Evolutionary conservation across 2,329 filamentous ascomycete genomes (phyloP), one percentile per base, ranked within the genome.

Genomic region (Paecilomyces variotii): DNA sequence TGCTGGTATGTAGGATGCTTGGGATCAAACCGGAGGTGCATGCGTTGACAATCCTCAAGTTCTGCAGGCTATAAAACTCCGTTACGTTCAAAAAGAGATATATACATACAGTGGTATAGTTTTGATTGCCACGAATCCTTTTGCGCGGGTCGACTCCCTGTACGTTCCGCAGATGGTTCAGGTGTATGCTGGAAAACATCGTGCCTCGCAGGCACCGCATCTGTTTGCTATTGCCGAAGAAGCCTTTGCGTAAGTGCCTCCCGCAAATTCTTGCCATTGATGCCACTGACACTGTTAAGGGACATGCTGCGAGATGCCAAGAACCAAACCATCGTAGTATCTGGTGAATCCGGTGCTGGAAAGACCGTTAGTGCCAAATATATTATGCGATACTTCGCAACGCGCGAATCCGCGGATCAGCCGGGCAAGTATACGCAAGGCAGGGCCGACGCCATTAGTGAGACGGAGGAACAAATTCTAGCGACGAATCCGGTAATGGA

Each of bases 121-220:
- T 64, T 83, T 99, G 67, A 99, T 99, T 79, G 94, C 94, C 63
- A 96, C 94, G 63, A 99, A 99, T 78, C 94, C 94, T 25, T 99
- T 99, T 71, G 94, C 95, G 57, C 85, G 94, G 64, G 92, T 99
- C 65, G 94, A 99, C 75, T 99, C 94, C 50, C 86, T 99, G 70
- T 99, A 99, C 76, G 94, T 99, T 10, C 92, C 93, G 19, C 94
- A 94, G 65, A 99, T 99, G 93, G 92, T 99, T n/a, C 94, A 99
- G 76, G 91, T 97, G 45, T 99, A 99, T 78, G 92, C 94, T 58
- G 94, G 94, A 71, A 97, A 93, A 77, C 92, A 97, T 76, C 85
- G 94, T 76, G 91, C 92, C 60, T 96, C 94, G 60, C 94, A 97
- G 77, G 94, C 95, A 59, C 94, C 94, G 57, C 94, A 99, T 85